A percentile compares a stretch with the other conserved stretches of the same genome.
phyloP scores from a whole-genome alignment of 768 basidiomycete species.

The Rhizopogon rudus region DNA sequence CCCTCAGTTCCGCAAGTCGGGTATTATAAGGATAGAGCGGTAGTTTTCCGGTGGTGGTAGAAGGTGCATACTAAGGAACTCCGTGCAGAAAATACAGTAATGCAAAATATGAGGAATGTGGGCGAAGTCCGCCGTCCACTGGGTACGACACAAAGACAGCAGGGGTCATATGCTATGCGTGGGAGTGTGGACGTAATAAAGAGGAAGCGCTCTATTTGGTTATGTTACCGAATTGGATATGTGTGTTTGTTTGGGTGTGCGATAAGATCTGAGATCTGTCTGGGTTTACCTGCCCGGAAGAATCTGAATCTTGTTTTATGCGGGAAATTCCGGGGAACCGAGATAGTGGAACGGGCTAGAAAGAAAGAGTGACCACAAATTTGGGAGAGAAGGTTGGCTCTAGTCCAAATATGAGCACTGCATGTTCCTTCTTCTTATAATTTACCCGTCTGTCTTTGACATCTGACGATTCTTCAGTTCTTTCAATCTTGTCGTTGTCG shows the following conservation, averaged over 20 bases:
- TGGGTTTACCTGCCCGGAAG: slow-evolving; percentile 8
- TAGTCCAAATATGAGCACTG: slow-evolving; percentile 19
- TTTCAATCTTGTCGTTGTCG: slow-evolving; percentile 6
- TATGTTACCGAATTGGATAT: slow-evolving; percentile 21
- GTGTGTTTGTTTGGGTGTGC: slow-evolving; percentile 10
- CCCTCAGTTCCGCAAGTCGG: slow-evolving; percentile 11
- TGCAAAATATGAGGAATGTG: no score
- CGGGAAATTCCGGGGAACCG: slow-evolving; percentile 30
- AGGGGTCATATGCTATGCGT: slow-evolving; percentile 24
- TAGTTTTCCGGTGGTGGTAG: no score
- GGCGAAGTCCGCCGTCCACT: neutral
- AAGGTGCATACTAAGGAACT: no score
- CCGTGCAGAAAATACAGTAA: no score
- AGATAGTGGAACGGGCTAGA: slow-evolving; percentile 27
- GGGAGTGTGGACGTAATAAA: slow-evolving; percentile 29
- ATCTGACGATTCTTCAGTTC: slow-evolving; percentile 13
- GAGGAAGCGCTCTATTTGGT: slow-evolving; percentile 5
- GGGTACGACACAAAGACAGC: slow-evolving; percentile 5
- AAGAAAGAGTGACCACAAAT: slow-evolving; percentile 34
- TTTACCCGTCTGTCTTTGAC: slow-evolving; percentile 9
- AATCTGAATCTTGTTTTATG: slow-evolving; percentile 15
- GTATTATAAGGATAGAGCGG: neutral
- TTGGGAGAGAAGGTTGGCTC: slow-evolving; percentile 26
- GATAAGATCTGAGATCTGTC: slow-evolving; percentile 26
- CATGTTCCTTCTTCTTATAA: slow-evolving; percentile 32